A percentile compares a stretch with the other conserved stretches of the same genome.
These are phyloP conservation scores for Dactylellina haptotyla DNA, from an alignment of 2,329 filamentous ascomycete genomes.

Conservation along the genomic window DNA sequence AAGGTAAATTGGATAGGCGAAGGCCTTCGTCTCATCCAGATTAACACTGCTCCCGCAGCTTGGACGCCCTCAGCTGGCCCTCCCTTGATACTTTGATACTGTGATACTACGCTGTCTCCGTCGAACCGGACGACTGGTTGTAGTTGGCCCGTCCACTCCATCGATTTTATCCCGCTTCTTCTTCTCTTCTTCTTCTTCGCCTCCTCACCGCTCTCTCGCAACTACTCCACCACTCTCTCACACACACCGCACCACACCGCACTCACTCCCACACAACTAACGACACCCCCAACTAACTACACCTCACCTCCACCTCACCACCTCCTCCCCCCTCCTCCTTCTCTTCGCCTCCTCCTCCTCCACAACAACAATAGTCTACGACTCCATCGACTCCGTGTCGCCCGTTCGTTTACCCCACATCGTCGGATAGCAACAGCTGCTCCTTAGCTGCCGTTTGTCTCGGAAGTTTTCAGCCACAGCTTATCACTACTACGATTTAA, in stretches of 20 bases:
- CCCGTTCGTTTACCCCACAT: constrained; percentile 24
- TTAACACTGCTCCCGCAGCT: constrained; percentile 49
- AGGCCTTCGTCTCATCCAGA: constrained; percentile 38
- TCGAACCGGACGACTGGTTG: too few species aligned
- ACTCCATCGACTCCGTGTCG: constrained; percentile 26
- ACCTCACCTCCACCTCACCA: background rate
- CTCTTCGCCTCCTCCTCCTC: constrained; percentile 22
- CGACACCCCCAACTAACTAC: constrained; percentile 32
- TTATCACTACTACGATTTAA: too few species aligned
- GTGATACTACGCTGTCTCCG: background rate
- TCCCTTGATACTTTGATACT: background rate
- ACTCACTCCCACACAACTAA: too few species aligned
- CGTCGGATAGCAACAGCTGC: background rate
- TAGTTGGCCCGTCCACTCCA: constrained; percentile 39
- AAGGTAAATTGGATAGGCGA: constrained; percentile 18
- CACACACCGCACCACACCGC: too few species aligned
- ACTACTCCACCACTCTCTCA: background rate
- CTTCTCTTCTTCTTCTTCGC: constrained; percentile 31
- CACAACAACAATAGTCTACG: constrained; percentile 15
- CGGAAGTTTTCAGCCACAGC: constrained; percentile 33
- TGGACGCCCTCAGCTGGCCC: constrained; percentile 32
- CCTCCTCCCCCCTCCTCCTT: background rate
- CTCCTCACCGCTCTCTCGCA: constrained; percentile 29
- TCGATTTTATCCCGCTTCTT: constrained; percentile 42
- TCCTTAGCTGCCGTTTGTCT: background rate